Evolutionary conservation across 2,329 filamentous ascomycete genomes (phyloP), one percentile per base, ranked within the genome.

Genomic region (Triangularia verruculosa): DNA sequence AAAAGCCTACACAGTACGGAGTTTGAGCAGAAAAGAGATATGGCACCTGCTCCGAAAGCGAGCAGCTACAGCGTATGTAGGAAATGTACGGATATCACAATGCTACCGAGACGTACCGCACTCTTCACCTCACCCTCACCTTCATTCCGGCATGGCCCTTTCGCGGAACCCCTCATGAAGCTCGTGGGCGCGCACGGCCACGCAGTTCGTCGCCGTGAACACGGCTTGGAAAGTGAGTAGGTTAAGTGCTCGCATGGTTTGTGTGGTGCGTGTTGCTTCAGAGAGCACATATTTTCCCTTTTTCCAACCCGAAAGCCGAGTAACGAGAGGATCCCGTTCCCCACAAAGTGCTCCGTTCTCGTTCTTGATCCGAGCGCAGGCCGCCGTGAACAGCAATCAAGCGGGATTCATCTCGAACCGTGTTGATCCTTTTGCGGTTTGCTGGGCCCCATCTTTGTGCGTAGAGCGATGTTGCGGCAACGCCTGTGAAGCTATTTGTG

Each of bases 211-310:
- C 7, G 39, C 39, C 39, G n/a, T 47, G 39, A 17, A 47, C 34
- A 52, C 51, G 51, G 51, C 51, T n/a, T 2, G 27, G 12, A 28
- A 17, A 28, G 2, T 25, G 15, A 8, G 5, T 8, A 24, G 28
- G 43, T 63, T 61, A 63, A 66, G 67, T 69, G 61, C 64, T 69
- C 68, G 69, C 66, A 66, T 67, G 8, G 20, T 3, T 54, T 27
- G 22, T 8, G 8, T 20, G 7, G 51, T 53, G 17, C 15, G 51
- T n/a, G n/a, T 53, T 24, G 51, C 24, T 53, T 15, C 20, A 12
- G 20, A 53, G 5, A 27, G 7, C 9, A 20, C 17, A 57, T 28
- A 27, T n/a, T 11, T 24, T 34, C 43, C 25, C 47, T 54, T 54
- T 27, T 54, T 15, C 51, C 51, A 54, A 11, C 51, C 51, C 51